These are phyloP conservation scores for Annulohypoxylon bovei DNA, from an alignment of 495 filamentous ascomycete species.

Conservation along the genomic window DNA sequence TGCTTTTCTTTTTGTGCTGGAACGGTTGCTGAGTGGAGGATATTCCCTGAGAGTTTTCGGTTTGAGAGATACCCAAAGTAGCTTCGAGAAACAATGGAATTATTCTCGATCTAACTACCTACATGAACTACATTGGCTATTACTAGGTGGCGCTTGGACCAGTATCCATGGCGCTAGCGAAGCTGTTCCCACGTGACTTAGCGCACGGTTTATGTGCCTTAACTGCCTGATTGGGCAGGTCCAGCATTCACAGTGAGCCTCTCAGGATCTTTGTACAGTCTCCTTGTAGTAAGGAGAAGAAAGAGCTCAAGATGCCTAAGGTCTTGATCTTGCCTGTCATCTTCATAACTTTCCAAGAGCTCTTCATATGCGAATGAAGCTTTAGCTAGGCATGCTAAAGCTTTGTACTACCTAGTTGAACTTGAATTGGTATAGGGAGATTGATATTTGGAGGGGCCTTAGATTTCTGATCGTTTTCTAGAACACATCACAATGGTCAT, in stretches of 20 bases:
- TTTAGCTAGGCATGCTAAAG: too few species aligned
- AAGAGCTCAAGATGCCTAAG: background rate
- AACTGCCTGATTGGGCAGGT: background rate
- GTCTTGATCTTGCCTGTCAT: background rate
- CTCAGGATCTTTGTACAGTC: background rate
- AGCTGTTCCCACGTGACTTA: background rate
- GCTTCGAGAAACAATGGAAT: slow-evolving; percentile 36
- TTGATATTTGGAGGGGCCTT: background rate
- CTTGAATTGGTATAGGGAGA: too few species aligned
- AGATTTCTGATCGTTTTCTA: too few species aligned
- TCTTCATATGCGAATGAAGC: too few species aligned
- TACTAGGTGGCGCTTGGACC: background rate
- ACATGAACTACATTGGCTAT: too few species aligned
- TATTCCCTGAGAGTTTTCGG: slow-evolving; percentile 41
- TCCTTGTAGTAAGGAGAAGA: background rate
- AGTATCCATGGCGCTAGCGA: background rate
- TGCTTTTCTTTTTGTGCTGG: slow-evolving; percentile 8
- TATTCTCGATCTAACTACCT: slow-evolving; percentile 30
- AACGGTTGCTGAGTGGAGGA: slow-evolving; percentile 20
- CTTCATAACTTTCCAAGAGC: background rate
- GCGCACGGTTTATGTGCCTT: background rate
- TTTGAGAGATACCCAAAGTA: slow-evolving; percentile 39
- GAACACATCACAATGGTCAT: too few species aligned
- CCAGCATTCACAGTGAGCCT: background rate
- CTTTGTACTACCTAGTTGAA: too few species aligned